Evolutionary conservation across 1,284 basidiomycete species (phyloP).

Genomic region (Apiotrichum sp.): DNA sequence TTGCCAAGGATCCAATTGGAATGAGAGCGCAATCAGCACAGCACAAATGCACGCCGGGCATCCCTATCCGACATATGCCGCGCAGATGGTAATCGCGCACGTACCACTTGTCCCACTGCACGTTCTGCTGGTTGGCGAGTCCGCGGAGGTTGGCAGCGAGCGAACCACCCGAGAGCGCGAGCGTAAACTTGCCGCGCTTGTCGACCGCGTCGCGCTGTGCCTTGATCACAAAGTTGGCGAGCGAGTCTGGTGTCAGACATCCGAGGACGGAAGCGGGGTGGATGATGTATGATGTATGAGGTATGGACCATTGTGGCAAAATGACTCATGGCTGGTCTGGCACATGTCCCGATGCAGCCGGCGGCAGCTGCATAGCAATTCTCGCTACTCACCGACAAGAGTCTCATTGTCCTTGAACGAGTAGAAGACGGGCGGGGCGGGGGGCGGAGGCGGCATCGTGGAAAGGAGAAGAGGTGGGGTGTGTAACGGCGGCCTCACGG

Average conservation of each 20-base stretch:
- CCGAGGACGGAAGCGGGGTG: neutral
- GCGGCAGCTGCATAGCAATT: neutral
- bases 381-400: slow-evolving; percentile 50
- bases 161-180: slow-evolving; percentile 91
- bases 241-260: slow-evolving; percentile 46
- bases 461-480: no score
- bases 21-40: no score
- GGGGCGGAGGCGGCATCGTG: slow-evolving; percentile 47
- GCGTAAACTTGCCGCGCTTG: slow-evolving; percentile 84
- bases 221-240: slow-evolving; percentile 82
- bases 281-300: no score
- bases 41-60: no score
- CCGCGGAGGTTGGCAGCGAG: slow-evolving; percentile 78
- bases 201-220: slow-evolving; percentile 88
- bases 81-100: slow-evolving; percentile 19
- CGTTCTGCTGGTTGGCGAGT: slow-evolving; percentile 64
- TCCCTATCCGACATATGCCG: no score
- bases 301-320: no score
- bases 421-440: slow-evolving; percentile 63
- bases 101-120: slow-evolving; percentile 66
- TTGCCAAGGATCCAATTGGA: no score
- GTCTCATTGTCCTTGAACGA: slow-evolving; percentile 60
- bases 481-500: neutral
- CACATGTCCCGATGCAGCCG: neutral
- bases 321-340: no score